Base-by-base conservation (phyloP, 1,284 basidiomycete species). In the Ceratobasidium sp. region DNA sequence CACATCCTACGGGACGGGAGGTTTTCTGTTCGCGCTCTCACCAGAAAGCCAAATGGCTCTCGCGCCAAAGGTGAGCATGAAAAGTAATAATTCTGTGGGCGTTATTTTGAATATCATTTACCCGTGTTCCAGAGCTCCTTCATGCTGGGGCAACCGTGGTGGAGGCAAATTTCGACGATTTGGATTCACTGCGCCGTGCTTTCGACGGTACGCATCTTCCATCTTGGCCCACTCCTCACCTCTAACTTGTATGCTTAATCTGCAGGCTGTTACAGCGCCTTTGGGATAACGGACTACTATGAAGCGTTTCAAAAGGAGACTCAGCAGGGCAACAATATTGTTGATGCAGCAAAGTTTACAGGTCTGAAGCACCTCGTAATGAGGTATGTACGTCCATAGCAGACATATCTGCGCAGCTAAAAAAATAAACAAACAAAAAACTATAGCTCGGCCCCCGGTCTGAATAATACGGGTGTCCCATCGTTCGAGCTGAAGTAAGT, bases 311-410 rank as follows among this genome's bases (percentile, higher is more conserved):
- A 74, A 1, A 77, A 75, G 35, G 81, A 83, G 73, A 58, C 77
- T 6, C 64, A 78, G 23, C 77, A 84, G 44, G 84, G 84, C 18
- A 82, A 79, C 76, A 81, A 81, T 62, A 72, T 85, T 35, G 78
- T 82, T n/a, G 82, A 85, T 59, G 84, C 82, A 5, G 79, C 81
- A 8, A 82, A 81, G 74, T 76, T 76, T 1, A 76, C 77, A 7
- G 77, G 77, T n/a, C 78, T 81, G n/a, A 78, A 80, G 61, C 81
- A 82, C 72, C 75, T 83, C 57, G 80, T 83, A 23, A 80, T 58
- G 16, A 58, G 54, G 67, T 70, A 52, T n/a, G 67, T 59, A 30
- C n/a, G n/a, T n/a, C n/a, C n/a, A n/a, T n/a, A n/a, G n/a, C n/a
- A n/a, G n/a, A n/a, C n/a, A n/a, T n/a, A n/a, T n/a, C n/a, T n/a